A percentile compares a stretch with the other conserved stretches of the same genome.
Conservation (phyloP, 2,329 filamentous ascomycete species). For the Peltaster fructicola region DNA sequence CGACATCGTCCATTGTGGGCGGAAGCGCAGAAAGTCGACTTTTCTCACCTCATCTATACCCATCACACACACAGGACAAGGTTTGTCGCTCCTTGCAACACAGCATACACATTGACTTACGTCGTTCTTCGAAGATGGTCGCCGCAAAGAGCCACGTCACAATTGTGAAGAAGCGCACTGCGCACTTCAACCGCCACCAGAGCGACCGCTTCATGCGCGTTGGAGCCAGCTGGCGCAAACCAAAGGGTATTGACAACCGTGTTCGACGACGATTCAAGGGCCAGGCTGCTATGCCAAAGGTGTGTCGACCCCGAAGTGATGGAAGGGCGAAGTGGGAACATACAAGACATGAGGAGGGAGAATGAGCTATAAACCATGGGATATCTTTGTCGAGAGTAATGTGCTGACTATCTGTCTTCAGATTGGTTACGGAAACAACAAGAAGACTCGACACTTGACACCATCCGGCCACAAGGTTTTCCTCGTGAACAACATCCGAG, state of each 20-base stretch:
- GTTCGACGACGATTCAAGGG: slow-evolving; percentile 96
- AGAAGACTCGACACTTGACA: slow-evolving; percentile 98
- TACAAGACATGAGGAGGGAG: slow-evolving; percentile 5
- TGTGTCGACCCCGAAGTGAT: slow-evolving; percentile 34
- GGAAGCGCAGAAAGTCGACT: too few relatives aligned
- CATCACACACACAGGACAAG: too few relatives aligned
- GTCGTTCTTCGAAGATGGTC: slow-evolving; percentile 54
- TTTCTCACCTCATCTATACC: too few relatives aligned
- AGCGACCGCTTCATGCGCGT: slow-evolving; percentile 92
- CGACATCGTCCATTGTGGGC: too few relatives aligned
- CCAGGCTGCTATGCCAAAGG: slow-evolving; percentile 91
- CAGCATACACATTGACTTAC: slow-evolving; percentile 6
- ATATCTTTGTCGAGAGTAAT: slow-evolving; percentile 2
- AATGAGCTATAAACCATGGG: slow-evolving; percentile 2
- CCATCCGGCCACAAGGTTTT: slow-evolving; percentile 99
- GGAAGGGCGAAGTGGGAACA: slow-evolving; percentile 2
- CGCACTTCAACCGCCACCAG: slow-evolving; percentile 95
- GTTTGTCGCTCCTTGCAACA: too few relatives aligned
- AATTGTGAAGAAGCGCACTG: slow-evolving; percentile 99
- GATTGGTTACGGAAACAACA: slow-evolving; percentile 99
- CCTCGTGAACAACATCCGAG: slow-evolving; percentile 91
- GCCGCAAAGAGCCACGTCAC: slow-evolving; percentile 98
- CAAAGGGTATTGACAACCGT: slow-evolving; percentile 99
- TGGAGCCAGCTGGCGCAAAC: slow-evolving; percentile 87
- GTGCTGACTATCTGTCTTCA: slow-evolving; percentile 26